Conservation (phyloP, 352 stramenopile genomes). For the Phytopythium aichiense region DNA sequence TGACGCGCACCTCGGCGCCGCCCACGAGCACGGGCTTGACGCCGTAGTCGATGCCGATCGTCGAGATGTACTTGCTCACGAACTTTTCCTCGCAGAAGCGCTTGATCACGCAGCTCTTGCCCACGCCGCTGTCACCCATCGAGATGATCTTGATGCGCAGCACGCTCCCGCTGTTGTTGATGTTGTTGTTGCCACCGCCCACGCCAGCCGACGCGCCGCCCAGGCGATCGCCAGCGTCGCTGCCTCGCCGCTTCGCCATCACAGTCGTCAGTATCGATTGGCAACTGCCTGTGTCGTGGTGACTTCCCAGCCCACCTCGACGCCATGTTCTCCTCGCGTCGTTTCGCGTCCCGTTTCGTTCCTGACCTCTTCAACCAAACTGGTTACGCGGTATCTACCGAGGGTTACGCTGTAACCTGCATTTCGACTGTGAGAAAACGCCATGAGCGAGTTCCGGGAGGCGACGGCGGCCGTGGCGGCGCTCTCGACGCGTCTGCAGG, state of each 20-base stretch:
- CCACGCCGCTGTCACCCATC: conserved; percentile 86
- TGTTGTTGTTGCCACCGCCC: conserved; percentile 13
- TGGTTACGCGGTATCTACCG: not conserved
- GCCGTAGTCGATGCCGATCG: conserved; percentile 95
- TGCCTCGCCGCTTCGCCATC: conserved; percentile 4
- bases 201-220: not conserved
- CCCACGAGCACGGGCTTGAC: conserved; percentile 87
- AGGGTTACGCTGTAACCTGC: not conserved
- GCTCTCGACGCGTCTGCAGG: conserved; percentile 32
- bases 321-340: not conserved
- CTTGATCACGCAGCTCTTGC: conserved; percentile 96
- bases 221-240: conserved; percentile 1
- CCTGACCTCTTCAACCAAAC: not conserved
- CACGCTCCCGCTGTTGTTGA: conserved; percentile 30
- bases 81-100: conserved; percentile 95
- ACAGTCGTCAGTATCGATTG: not conserved
- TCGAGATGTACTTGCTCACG: conserved; percentile 94
- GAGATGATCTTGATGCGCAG: conserved; percentile 93
- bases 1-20: conserved; percentile 81
- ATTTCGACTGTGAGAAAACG: not conserved
- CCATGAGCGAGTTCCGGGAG: conserved; percentile 56
- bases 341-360: not conserved
- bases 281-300: not conserved
- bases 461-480: conserved; percentile 32
- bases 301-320: not conserved